phyloP scores from a whole-genome alignment of 495 filamentous ascomycete genomes.

The Annulohypoxylon maeteangense region DNA sequence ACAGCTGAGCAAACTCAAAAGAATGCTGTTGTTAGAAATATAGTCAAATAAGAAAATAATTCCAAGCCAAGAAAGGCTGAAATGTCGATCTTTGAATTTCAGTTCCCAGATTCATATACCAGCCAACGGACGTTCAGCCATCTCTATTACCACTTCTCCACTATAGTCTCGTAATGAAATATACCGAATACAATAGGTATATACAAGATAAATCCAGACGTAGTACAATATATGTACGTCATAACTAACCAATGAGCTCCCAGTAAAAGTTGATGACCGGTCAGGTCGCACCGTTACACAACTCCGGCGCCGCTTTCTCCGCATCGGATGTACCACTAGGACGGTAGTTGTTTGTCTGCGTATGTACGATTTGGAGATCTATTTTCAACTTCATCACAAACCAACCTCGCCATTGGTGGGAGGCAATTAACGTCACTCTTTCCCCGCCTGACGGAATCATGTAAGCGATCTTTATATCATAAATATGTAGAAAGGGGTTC shows the following conservation, averaged over 20 bases:
- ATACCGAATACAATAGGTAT: background rate
- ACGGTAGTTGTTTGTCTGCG: conserved; percentile 15
- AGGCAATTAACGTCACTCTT: conserved; percentile 13
- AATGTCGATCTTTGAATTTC: too few species aligned
- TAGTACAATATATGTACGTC: conserved; percentile 6
- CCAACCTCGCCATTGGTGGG: conserved; percentile 28
- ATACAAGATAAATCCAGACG: background rate
- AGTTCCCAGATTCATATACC: too few species aligned
- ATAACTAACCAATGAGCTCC: conserved; percentile 8
- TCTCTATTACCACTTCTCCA: too few species aligned
- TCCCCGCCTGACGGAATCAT: conserved; percentile 34
- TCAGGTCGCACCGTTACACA: background rate
- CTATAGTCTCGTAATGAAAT: background rate
- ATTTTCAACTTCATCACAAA: background rate
- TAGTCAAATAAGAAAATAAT: background rate
- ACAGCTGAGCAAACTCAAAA: background rate
- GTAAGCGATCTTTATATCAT: conserved; percentile 6
- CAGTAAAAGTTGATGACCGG: background rate
- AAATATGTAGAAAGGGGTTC: background rate
- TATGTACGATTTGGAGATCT: conserved; percentile 31
- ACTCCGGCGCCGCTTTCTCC: conserved; percentile 22
- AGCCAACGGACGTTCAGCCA: too few species aligned
- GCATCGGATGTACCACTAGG: conserved; percentile 14
- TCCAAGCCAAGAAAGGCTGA: background rate
- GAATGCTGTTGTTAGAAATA: background rate